Conservation (phyloP, 176 grass and related monocot genomes). For the Alopecurus myosuroides region DNA sequence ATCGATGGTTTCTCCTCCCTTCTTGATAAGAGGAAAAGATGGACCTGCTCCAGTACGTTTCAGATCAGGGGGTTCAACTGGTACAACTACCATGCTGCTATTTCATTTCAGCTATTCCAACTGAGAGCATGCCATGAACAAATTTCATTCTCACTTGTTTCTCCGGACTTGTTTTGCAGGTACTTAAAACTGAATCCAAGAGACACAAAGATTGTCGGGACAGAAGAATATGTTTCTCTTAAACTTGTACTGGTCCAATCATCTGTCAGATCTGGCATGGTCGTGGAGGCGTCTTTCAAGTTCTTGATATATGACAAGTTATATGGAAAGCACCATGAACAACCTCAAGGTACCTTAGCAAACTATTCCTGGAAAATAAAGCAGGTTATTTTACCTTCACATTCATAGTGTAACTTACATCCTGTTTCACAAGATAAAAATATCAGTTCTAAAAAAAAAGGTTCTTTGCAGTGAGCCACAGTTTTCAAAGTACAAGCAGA, state of each 20-base stretch:
- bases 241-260: neutral
- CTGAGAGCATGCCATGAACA: neutral
- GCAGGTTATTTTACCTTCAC: neutral
- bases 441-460: neutral
- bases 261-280: neutral
- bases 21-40: slow-evolving; percentile 19
- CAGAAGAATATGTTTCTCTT: slow-evolving; percentile 31
- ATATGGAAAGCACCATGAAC: slow-evolving; percentile 24
- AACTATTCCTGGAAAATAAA: neutral
- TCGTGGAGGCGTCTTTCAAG: slow-evolving; percentile 25
- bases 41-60: slow-evolving; percentile 33
- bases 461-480: neutral
- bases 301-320: slow-evolving; percentile 34
- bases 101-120: neutral
- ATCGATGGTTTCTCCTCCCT: slow-evolving; percentile 38
- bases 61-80: slow-evolving; percentile 24
- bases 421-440: neutral
- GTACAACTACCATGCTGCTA: neutral
- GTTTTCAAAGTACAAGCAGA: neutral
- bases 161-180: neutral
- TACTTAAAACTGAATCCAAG: slow-evolving; percentile 27
- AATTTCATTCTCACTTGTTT: neutral
- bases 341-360: slow-evolving; percentile 10
- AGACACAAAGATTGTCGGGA: slow-evolving; percentile 3
- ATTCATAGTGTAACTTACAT: neutral